A percentile compares a stretch with the other conserved stretches of the same genome.
Conservation (phyloP, 2,329 filamentous ascomycete species). For the Rachicladosporium sp. region DNA sequence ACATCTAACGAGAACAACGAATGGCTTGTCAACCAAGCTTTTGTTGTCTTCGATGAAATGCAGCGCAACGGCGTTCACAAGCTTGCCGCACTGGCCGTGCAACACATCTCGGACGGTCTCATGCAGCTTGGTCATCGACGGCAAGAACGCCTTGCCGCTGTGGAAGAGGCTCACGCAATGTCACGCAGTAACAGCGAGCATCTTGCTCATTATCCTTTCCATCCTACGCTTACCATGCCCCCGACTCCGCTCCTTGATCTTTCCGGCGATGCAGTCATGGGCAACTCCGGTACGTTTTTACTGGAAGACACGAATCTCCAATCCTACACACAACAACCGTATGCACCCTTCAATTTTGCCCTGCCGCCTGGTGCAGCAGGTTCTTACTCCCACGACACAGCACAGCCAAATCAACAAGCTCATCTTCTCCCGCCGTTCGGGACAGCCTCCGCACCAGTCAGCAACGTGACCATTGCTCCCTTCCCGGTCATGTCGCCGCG, state of each 20-base stretch:
- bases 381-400: conserved; percentile 8
- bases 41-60: conserved; percentile 31
- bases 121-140: conserved; percentile 11
- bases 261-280: conserved; percentile 31
- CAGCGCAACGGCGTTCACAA: conserved; percentile 32
- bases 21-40: conserved; percentile 29
- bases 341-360: conserved; percentile 1
- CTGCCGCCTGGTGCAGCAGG: conserved; percentile 2
- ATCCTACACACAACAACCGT: conserved; percentile 9
- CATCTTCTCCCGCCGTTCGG: too few relatives aligned
- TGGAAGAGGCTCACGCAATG: conserved; percentile 6
- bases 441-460: conserved; percentile 14
- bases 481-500: conserved; percentile 20
- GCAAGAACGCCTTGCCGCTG: conserved; percentile 5
- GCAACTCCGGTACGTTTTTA: conserved; percentile 35
- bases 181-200: conserved; percentile 5
- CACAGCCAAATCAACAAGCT: conserved; percentile 7
- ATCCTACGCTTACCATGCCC: conserved; percentile 1
- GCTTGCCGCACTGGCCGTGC: conserved; percentile 33
- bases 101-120: conserved; percentile 25
- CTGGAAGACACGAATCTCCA: conserved; percentile 36
- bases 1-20: conserved; percentile 26
- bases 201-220: conserved; percentile 1
- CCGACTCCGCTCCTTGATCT: conserved; percentile 8
- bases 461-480: conserved; percentile 20